Base-by-base conservation (phyloP, 768 basidiomycete genomes). In the Coprinopsis strossmayeri region DNA sequence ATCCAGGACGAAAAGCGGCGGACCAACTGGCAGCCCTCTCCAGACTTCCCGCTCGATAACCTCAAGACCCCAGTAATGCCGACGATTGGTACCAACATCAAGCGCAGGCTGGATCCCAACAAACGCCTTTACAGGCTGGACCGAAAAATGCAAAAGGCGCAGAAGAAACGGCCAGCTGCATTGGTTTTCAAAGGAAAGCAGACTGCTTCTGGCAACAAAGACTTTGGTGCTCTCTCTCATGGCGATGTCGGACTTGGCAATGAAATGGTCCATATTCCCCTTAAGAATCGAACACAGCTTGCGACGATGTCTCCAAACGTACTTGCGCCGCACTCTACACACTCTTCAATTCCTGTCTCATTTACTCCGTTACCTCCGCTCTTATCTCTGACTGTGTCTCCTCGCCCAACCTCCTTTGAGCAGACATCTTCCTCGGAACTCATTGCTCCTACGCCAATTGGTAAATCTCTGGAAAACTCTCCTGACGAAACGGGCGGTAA, bases 401-500 rank as follows among this genome's bases (percentile, higher is more conserved):
- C 10, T 26, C 13, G 13, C 2, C 12, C 37, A 24, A 41, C 20
- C 13, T 12, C 43, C 4, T 2, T 25, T 3, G 26, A 12, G 13
- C n/a, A n/a, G 18, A 15, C 12, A 27, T 37, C 12, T 23, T 32
- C n/a, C 28, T 18, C 13, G 15, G 43, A 17, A 17, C 23, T 20
- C 2, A 9, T 27, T 5, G 3, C 26, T 15, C 3, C 34, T 10
- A 18, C 39, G 3, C 13, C 11, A 3, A 25, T 27, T 17, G 30
- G 23, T 20, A 38, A 25, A 11, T 26, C 28, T 2, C 17, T 9
- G 21, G 34, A 11, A 24, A 12, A 25, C n/a, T 4, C 17, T n/a
- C 24, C 37, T 5, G 35, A 39, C 17, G 15, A 26, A 30, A 18
- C 28, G 18, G 48, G 28, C 24, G 34, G 9, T 25, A 69, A 70